Conservation (phyloP, 2,329 filamentous ascomycete species). For the Ploettnerulaceae sp. region DNA sequence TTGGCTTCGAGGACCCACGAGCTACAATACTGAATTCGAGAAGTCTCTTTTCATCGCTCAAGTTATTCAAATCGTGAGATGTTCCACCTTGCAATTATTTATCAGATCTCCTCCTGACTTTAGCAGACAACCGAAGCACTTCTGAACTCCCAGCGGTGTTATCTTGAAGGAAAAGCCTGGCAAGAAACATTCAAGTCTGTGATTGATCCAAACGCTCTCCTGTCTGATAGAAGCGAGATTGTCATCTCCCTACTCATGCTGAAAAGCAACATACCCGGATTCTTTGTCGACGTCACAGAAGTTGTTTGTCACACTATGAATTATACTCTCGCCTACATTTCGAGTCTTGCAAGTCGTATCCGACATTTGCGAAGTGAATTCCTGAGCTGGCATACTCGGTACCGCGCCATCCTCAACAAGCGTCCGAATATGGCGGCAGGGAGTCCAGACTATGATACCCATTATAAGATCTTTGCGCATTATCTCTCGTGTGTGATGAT, state of each 20-base stretch:
- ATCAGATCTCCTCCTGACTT: neutral
- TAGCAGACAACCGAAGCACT: conserved; percentile 26
- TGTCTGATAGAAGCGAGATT: conserved; percentile 24
- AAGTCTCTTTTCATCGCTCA: conserved; percentile 36
- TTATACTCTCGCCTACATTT: neutral
- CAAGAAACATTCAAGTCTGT: conserved; percentile 22
- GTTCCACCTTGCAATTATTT: neutral
- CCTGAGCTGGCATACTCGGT: conserved; percentile 15
- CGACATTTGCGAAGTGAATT: conserved; percentile 18
- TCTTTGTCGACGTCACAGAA: conserved; percentile 30
- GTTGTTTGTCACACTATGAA: conserved; percentile 18
- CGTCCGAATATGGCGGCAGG: conserved; percentile 14
- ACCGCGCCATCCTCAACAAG: conserved; percentile 4
- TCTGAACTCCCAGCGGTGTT: conserved; percentile 24
- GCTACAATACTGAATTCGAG: conserved; percentile 35
- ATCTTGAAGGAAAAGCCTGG: conserved; percentile 23
- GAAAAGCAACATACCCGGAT: conserved; percentile 26
- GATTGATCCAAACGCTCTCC: conserved; percentile 17
- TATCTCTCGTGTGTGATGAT: conserved; percentile 31
- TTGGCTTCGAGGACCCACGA: conserved; percentile 29
- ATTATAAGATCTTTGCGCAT: conserved; percentile 23
- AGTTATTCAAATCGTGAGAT: conserved; percentile 32
- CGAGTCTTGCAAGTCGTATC: neutral
- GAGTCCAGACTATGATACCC: conserved; percentile 18
- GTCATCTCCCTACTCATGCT: conserved; percentile 24